Evolutionary conservation across 305 asterid species (phyloP), one percentile per base, ranked within the genome.

Genomic region (Solanum hybrid): DNA sequence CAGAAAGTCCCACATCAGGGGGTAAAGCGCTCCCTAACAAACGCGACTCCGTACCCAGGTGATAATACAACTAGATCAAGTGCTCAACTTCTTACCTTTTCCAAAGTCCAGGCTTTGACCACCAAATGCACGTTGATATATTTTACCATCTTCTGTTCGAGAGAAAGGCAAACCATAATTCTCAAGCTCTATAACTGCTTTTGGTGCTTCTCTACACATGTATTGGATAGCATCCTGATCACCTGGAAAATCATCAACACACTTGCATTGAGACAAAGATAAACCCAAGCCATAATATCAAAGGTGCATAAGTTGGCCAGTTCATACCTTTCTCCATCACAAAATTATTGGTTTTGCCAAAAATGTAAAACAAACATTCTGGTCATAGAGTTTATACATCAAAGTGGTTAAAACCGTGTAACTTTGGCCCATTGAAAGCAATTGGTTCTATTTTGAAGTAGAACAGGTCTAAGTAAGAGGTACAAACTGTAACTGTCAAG

Each of bases 181-280:
- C 93, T 98, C 99, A 88, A 98, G 98, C 93, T 98, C 99, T 92
- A 96, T 96, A 93, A 98, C 99, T 90, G 99, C 99, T 93, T 98
- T 96, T 31, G 99, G 99, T 80, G 99, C 99, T 93, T 98, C 99
- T 92, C 99, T 93, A 91, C 99, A 98, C 99, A 98, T 98, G 93
- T 98, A 98, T 91, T 98, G 99, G 90, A 98, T 98, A 90, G 99
- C 99, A 92, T 98, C 99, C 94, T 98, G 99, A 93, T 98, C 96
- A 78, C 96, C 95, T 94, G 91, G 14, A 82, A 90, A 87, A 88
- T 40, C 83, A 69, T 71, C 57, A 78, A 31, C 12, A 51, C 75
- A 51, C 31, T 84, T 20, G 8, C 31, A 84, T 51, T 51, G 42
- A 83, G 87, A 83, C 87, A 18, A 1, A 35, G 73, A 46, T 5